These are phyloP conservation scores for Caloboletus firmus DNA, from an alignment of 1,284 basidiomycete genomes.

Conservation along the genomic window DNA sequence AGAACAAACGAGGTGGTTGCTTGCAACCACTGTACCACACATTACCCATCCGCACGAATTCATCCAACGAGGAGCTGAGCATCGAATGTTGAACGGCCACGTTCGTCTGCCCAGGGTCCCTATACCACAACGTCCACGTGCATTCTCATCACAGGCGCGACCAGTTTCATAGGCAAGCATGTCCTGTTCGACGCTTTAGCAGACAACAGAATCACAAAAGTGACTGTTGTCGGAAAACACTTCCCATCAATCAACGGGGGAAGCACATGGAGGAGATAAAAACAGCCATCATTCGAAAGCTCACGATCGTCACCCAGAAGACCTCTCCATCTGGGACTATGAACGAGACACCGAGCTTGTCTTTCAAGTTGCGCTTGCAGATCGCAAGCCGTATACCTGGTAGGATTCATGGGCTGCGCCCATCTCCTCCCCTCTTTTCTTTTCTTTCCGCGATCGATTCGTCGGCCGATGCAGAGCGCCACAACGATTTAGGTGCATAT, in stretches of 20 bases:
- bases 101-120: neutral
- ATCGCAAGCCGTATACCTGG: conserved; percentile 31
- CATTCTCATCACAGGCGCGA: conserved; percentile 29
- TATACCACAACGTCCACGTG: conserved; percentile 14
- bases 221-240: conserved; percentile 26
- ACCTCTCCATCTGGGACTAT: conserved; percentile 30
- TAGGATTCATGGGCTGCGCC: neutral
- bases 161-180: conserved; percentile 29
- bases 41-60: neutral
- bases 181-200: conserved; percentile 20
- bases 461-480: neutral
- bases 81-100: neutral
- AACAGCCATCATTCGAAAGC: conserved; percentile 21
- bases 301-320: conserved; percentile 23
- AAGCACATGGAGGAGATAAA: conserved; percentile 16
- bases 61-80: neutral
- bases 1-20: neutral
- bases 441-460: neutral
- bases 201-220: conserved; percentile 25
- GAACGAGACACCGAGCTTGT: conserved; percentile 25
- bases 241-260: conserved; percentile 25
- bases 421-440: rapidly evolving
- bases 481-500: conserved; percentile 22
- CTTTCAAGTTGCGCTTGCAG: conserved; percentile 18
- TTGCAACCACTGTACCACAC: neutral